These are phyloP conservation scores for Exserohilum rostratum DNA, from an alignment of 2,329 filamentous ascomycete species.

Conservation along the genomic window DNA sequence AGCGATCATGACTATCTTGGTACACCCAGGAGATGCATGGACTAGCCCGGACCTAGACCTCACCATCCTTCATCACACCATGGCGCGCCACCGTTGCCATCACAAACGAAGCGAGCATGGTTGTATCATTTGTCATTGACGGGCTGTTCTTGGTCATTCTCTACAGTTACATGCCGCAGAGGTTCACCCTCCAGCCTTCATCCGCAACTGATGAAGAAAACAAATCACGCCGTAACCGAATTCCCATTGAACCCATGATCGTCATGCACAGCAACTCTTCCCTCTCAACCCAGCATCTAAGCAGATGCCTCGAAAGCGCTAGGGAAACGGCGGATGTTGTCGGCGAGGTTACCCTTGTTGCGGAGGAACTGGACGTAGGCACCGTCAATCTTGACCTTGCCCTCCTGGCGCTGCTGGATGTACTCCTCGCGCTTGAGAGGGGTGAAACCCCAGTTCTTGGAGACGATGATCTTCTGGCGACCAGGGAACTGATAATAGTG, in stretches of 20 bases:
- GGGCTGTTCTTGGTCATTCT: slow-evolving; percentile 35
- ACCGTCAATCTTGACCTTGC: slow-evolving; percentile 94
- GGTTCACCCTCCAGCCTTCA: slow-evolving; percentile 36
- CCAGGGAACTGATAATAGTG: slow-evolving; percentile 73
- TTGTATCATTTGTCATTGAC: slow-evolving; percentile 45
- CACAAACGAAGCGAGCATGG: neutral
- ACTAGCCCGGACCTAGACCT: neutral
- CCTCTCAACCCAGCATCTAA: slow-evolving; percentile 32
- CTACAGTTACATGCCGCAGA: slow-evolving; percentile 37
- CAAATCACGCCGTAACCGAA: slow-evolving; percentile 48
- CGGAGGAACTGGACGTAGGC: slow-evolving; percentile 99
- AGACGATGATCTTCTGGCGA: slow-evolving; percentile 99
- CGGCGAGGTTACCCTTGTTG: slow-evolving; percentile 83
- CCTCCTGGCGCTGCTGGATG: slow-evolving; percentile 90
- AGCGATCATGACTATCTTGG: neutral
- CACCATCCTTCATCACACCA: neutral
- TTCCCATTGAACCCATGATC: slow-evolving; percentile 45
- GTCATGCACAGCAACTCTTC: slow-evolving; percentile 31
- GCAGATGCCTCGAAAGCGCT: slow-evolving; percentile 71
- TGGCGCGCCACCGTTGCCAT: neutral
- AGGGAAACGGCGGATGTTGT: slow-evolving; percentile 95
- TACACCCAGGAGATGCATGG: neutral
- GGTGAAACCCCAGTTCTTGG: slow-evolving; percentile 99
- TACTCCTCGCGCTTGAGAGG: slow-evolving; percentile 98
- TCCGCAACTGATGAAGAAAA: slow-evolving; percentile 43